Evolutionary conservation across 306 rosid species (phyloP), one percentile per base, ranked within the genome.

Genomic region (Glycine latifolia): DNA sequence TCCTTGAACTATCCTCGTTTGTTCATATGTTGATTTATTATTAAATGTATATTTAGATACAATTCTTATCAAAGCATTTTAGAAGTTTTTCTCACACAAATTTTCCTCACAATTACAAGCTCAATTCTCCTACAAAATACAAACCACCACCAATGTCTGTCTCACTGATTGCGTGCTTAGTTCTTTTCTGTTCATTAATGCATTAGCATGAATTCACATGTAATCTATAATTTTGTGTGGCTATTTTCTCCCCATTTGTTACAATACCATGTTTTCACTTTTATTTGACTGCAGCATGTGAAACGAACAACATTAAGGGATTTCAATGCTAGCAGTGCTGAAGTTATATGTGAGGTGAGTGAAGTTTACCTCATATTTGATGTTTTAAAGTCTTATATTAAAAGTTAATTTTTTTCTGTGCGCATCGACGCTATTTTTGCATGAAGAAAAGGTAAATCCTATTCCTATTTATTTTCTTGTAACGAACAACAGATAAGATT

Each of bases 301-400:
- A 91, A 87, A 85, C 91, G 94, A 48, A 81, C 89, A 46, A 98
- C 98, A 55, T 44, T 93, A 73, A 88, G 87, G 83, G 87, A 87
- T 78, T 87, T 88, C 79, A 86, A 87, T 37, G 94, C 99, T 76
- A 81, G 87, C 77, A 90, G 91, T 83, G 99, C 98, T 6, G 98
- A 93, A 89, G 97, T 93, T 83, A 62, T 95, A 78, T 93, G 97
- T 54, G 92, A 90, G 97, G 98, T 91, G 76, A 68, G 88, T 79
- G 71, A 47, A 80, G 12, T 54, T 48, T 33, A 74, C 33, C 77
- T 49, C 33, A 14, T 71, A 53, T 31, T 79, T 56, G 31, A 65
- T 13, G 58, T 60, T 52, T 67, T 52, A 12, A 8, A 74, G 44
- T 43, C 65, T n/a, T 77, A 6, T 15, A 43, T 15, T 12, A 17